Base-by-base conservation (phyloP, 2,329 filamentous ascomycete species). In the Trichoderma citrinoviride region DNA sequence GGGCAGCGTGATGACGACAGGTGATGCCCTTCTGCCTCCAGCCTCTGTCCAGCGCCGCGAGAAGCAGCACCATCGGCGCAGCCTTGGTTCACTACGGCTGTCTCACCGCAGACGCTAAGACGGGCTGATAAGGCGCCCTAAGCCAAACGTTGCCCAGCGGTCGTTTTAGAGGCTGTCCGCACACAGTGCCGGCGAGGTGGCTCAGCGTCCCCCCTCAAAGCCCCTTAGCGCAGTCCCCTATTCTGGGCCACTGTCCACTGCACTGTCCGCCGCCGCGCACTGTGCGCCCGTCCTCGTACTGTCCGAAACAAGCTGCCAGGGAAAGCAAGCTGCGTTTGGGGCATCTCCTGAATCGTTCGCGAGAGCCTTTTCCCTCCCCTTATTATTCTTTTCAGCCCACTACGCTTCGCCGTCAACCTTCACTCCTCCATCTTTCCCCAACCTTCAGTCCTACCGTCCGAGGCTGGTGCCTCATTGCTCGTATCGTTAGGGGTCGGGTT, bases 391-490 rank as follows among this genome's bases (percentile, higher is more conserved):
- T 58, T 52, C 56, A 63, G 47, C 46, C 68, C 68, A 71, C 68
- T 68, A 69, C 33, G 66, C 67, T 71, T 68, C 64, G 40, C 58
- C 37, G 49, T 52, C 49, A 65, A 67, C 67, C 66, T 66, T 68
- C 65, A 63, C 67, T 65, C 61, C 49, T 62, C 67, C 66, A 65
- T 62, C 66, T 68, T 29, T 64, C 50, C 64, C 70, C 67, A 72
- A 73, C 69, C 69, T 71, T 70, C 70, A 73, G 47, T 68, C 64
- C 70, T 73, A 69, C 67, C 37, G n/a, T 70, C 64, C 60, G 72
- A 75, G 73, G 71, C 72, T 75, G 72, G 73, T 67, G 72, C 73
- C 73, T 74, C 72, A 68, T 72, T 68, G 67, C 61, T 65, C 67
- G 60, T 64, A 68, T 73, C 72, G 68, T 67, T 57, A 67, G 68